Percentiles rank a stretch among this genome's conserved stretches.
Conservation (phyloP, 805 yeast genomes). For the Nakazawaea wyomingensis region DNA sequence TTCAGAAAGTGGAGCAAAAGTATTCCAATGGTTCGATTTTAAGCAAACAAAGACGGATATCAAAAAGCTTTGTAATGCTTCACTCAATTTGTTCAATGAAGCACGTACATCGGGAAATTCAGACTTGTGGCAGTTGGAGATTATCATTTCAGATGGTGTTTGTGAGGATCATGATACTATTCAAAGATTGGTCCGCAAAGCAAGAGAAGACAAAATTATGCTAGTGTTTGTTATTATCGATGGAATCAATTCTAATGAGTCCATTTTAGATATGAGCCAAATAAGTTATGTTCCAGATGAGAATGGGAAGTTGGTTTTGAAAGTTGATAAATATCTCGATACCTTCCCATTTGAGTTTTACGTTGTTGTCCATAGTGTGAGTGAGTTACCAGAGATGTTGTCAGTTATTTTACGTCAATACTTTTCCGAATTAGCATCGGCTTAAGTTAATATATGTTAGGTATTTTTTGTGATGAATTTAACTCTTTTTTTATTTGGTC, state of each 20-base stretch:
- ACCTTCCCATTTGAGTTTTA: conserved; percentile 96
- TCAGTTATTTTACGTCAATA: conserved; percentile 87
- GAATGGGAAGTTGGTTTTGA: conserved; percentile 64
- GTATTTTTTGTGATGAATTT: too few species aligned
- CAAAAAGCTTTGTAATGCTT: conserved; percentile 61
- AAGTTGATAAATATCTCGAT: conserved; percentile 82
- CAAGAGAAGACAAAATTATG: conserved; percentile 90
- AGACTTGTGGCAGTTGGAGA: conserved; percentile 91
- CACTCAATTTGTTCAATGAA: conserved; percentile 68
- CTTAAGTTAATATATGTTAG: neutral
- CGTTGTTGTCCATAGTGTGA: conserved; percentile 85
- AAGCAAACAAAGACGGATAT: conserved; percentile 86
- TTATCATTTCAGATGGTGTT: conserved; percentile 92
- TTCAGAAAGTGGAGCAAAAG: conserved; percentile 74
- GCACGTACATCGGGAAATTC: conserved; percentile 35
- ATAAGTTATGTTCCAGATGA: conserved; percentile 73
- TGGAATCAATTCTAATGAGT: conserved; percentile 77
- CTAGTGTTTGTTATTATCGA: conserved; percentile 91
- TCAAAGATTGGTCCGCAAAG: conserved; percentile 79
- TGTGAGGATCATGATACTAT: conserved; percentile 90
- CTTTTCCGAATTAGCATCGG: conserved; percentile 62
- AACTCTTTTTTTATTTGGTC: too few species aligned
- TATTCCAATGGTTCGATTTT: conserved; percentile 87
- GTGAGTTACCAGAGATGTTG: conserved; percentile 87
- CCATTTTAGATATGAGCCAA: conserved; percentile 92